A percentile compares a stretch with the other conserved stretches of the same genome.
Evolutionary conservation across 768 basidiomycete species (phyloP).

Genomic region (Podaxis mareebaensis): DNA sequence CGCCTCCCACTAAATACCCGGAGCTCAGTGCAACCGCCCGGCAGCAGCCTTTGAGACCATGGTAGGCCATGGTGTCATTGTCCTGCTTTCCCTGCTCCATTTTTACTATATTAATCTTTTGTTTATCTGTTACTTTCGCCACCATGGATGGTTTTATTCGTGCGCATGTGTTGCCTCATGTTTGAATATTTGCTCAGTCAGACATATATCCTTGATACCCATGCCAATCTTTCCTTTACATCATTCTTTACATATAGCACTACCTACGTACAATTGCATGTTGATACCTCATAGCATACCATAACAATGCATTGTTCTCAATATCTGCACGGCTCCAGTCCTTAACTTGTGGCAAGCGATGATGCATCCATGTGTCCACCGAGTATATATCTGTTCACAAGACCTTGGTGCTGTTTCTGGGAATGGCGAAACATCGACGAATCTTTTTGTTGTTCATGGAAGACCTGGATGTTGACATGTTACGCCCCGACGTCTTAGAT

Average conservation of each 20-base stretch:
- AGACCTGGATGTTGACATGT: not conserved
- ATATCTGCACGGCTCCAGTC: not conserved
- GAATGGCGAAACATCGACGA: slow-evolving; percentile 8
- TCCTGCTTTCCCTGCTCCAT: not conserved
- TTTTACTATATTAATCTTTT: not conserved
- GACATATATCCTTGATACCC: slow-evolving; percentile 17
- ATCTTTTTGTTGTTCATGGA: not conserved
- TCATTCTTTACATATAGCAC: not conserved
- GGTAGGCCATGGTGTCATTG: not conserved
- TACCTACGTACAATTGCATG: slow-evolving; percentile 9
- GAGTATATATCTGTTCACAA: not conserved
- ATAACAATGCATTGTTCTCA: slow-evolving; percentile 4
- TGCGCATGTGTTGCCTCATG: not conserved
- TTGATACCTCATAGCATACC: slow-evolving; percentile 16
- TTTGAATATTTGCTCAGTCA: not conserved
- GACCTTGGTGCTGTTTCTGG: not conserved
- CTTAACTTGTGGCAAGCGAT: too few species aligned
- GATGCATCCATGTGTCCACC: not conserved
- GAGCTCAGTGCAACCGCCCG: not conserved
- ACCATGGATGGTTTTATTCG: not conserved
- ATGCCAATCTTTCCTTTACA: not conserved
- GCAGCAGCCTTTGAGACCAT: slow-evolving; percentile 12
- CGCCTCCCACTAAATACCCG: slow-evolving; percentile 5
- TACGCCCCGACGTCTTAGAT: not conserved
- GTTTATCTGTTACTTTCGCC: not conserved